Percentiles rank a stretch among this genome's conserved stretches.
Conservation (phyloP, 2,329 filamentous ascomycete species). For the Massarina eburnea region DNA sequence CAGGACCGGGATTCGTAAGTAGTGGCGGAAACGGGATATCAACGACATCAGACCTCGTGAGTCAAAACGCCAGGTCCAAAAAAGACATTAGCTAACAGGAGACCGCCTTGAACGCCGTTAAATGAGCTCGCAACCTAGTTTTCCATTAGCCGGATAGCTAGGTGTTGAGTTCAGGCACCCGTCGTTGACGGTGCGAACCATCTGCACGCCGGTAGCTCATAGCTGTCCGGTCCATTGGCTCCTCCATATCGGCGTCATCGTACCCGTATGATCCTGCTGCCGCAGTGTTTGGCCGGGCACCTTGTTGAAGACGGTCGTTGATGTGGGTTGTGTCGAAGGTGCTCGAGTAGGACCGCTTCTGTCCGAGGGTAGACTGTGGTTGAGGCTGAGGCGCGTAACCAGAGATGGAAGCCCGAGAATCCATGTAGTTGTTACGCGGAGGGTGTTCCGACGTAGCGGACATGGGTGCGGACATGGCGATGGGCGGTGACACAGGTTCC, state of each 20-base stretch:
- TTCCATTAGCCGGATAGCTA: conserved; percentile 19
- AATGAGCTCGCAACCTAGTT: conserved; percentile 8
- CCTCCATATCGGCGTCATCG: conserved; percentile 43
- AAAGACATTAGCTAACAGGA: conserved; percentile 14
- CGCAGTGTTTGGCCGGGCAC: conserved; percentile 45
- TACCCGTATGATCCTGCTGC: conserved; percentile 28
- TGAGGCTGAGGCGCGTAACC: conserved; percentile 29
- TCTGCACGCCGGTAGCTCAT: conserved; percentile 53
- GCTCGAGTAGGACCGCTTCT: conserved; percentile 50
- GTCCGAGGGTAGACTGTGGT: conserved; percentile 31
- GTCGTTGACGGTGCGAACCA: conserved; percentile 44
- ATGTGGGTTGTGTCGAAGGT: conserved; percentile 50
- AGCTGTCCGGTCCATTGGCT: conserved; percentile 39
- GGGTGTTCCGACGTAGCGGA: conserved; percentile 36
- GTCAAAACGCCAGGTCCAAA: conserved; percentile 13
- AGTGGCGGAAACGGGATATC: conserved; percentile 16
- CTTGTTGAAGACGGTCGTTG: conserved; percentile 47
- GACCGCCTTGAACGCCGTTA: conserved; percentile 9
- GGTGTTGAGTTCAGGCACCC: conserved; percentile 37
- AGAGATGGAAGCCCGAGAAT: conserved; percentile 21
- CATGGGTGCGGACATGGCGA: conserved; percentile 32
- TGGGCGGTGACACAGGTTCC: conserved; percentile 45
- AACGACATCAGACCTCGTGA: conserved; percentile 12
- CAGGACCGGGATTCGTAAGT: conserved; percentile 10
- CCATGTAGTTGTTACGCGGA: conserved; percentile 24